Conservation (phyloP, 2,329 filamentous ascomycete genomes). For the Fusarium graminum region DNA sequence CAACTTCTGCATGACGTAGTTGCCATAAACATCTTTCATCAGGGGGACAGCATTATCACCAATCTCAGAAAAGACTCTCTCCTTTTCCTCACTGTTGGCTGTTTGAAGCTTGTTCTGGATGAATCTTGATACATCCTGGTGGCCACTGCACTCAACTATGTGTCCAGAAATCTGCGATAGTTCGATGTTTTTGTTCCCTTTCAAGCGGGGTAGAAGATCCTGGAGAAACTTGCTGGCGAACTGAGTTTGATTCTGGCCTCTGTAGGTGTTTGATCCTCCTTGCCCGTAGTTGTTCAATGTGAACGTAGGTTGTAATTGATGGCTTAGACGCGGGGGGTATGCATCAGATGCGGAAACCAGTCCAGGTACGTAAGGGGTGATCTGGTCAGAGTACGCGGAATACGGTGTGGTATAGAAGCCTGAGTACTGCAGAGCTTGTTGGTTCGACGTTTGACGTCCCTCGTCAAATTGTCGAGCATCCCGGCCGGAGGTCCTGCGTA, state of each 20-base stretch:
- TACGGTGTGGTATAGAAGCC: conserved; percentile 53
- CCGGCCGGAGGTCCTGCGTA: conserved; percentile 51
- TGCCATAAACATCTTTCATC: conserved; percentile 97
- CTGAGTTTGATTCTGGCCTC: conserved; percentile 66
- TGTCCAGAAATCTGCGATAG: conserved; percentile 87
- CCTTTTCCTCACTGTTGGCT: conserved; percentile 96
- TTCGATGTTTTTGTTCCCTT: conserved; percentile 78
- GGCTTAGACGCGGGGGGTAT: conserved; percentile 54
- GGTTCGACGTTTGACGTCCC: conserved; percentile 55
- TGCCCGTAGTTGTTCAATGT: conserved; percentile 49
- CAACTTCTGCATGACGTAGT: conserved; percentile 98
- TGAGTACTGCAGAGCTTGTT: conserved; percentile 49
- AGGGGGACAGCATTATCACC: conserved; percentile 85
- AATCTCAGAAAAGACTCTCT: conserved; percentile 89
- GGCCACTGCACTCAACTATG: conserved; percentile 93
- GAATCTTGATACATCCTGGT: conserved; percentile 95
- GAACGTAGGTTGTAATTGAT: conserved; percentile 31
- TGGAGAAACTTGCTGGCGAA: background rate
- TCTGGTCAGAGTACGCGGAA: conserved; percentile 46
- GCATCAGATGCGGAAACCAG: conserved; percentile 50
- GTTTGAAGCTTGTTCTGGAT: conserved; percentile 93
- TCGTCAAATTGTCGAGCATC: conserved; percentile 52
- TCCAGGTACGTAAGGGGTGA: conserved; percentile 53
- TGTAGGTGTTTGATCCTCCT: conserved; percentile 54
- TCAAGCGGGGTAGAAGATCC: background rate